Conservation (phyloP, 208 protist genomes). For the Jaenimonas drosophilae region DNA sequence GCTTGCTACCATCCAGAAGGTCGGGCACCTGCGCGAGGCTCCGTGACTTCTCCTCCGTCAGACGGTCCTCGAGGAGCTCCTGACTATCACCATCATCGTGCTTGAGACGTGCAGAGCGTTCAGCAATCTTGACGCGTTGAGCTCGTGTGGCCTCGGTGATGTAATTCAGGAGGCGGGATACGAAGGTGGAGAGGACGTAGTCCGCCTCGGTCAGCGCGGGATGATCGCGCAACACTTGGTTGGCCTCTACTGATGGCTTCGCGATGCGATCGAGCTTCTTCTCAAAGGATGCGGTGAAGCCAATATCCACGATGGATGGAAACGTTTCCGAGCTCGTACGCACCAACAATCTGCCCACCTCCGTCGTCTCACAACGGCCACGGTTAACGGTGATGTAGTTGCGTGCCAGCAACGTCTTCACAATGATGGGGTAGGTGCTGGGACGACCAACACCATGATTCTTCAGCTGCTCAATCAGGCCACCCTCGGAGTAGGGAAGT, state of each 20-base stretch:
- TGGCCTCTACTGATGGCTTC: too few species aligned
- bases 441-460: conserved; percentile 80
- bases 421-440: conserved; percentile 87
- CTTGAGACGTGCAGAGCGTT: conserved; percentile 51
- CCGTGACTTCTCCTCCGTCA: conserved; percentile 29
- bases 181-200: conserved; percentile 77
- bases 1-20: conserved; percentile 27
- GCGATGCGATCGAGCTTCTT: conserved; percentile 83
- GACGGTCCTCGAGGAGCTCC: conserved; percentile 18
- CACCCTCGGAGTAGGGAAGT: conserved; percentile 70
- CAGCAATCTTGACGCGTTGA: conserved; percentile 54
- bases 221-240: too few species aligned
- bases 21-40: conserved; percentile 44
- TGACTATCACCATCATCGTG: too few species aligned
- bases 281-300: conserved; percentile 82
- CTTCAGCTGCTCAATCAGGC: conserved; percentile 82
- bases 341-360: conserved; percentile 62
- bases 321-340: conserved; percentile 63
- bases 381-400: conserved; percentile 81
- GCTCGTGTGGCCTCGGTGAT: conserved; percentile 69
- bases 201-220: conserved; percentile 48
- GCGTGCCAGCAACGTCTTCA: conserved; percentile 77
- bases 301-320: conserved; percentile 86
- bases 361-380: conserved; percentile 74
- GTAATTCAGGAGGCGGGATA: conserved; percentile 80